Base-by-base conservation (phyloP, 148 eudicot species). In the Vaccinium darrowii region DNA sequence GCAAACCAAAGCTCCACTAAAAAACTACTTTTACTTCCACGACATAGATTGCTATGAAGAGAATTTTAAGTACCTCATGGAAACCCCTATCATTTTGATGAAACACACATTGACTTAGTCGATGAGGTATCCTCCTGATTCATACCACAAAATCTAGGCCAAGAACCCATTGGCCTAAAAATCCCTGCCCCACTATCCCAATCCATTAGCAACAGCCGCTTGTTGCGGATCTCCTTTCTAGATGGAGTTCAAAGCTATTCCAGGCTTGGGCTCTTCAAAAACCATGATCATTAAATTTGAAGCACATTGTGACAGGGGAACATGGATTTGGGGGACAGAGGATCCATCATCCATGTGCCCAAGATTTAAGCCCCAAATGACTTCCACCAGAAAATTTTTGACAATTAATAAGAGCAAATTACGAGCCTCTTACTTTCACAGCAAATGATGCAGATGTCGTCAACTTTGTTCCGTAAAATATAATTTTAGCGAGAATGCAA, bases 401-500 rank as follows among this genome's bases (percentile, higher is more conserved):
- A 36, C 13, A 25, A 67, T 30, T 67, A 67, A 67, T 67, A 30
- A 25, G 16, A 27, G 23, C 11, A 63, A 63, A 63, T n/a, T 63
- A 67, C 1, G 36, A 10, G 5, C 25, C 36, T 67, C 73, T 25
- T 67, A 33, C 36, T 67, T 67, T 67, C 73, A 67, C 36, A 12
- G 16, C 39, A 67, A 33, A 67, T 27, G 73, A 67, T 23, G 73
- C 25, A 67, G 73, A 67, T 25, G 73, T 67, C 36, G 12, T 25
- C 4, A 25, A 25, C 10, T 3, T 77, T 1, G 27, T 13, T 23
- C 80, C 33, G 23, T 4, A 21, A 15, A 49, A 77, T 10, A 77
- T 21, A 77, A 75, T 50, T 74, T 27, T 43, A 75, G 23, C 5
- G 76, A 75, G 52, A 43, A 39, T 75, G 78, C 78, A 75, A 39